phyloP scores from a whole-genome alignment of 2,329 filamentous ascomycete species.

The Beauveria bassiana region DNA sequence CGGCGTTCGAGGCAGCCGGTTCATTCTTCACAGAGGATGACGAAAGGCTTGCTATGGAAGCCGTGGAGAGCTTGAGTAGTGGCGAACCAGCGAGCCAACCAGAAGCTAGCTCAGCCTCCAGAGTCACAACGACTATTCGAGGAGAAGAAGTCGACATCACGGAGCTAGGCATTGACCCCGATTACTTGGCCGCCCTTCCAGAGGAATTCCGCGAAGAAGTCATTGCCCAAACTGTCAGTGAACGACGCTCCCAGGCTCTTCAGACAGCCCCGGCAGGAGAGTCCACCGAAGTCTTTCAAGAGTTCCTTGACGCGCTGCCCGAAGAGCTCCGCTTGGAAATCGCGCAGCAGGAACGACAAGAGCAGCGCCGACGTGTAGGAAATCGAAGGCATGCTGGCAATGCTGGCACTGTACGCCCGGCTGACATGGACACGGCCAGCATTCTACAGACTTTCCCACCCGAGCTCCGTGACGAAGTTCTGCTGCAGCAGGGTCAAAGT shows the following conservation, averaged over 20 bases:
- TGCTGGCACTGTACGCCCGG: constrained; percentile 36
- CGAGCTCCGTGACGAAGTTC: constrained; percentile 72
- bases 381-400: constrained; percentile 55
- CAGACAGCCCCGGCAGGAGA: constrained; percentile 61
- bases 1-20: constrained; percentile 22
- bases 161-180: constrained; percentile 84
- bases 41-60: constrained; percentile 60
- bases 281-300: constrained; percentile 77
- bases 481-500: constrained; percentile 87
- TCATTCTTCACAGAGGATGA: constrained; percentile 11
- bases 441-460: constrained; percentile 88
- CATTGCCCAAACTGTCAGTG: constrained; percentile 80
- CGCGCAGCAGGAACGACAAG: constrained; percentile 80
- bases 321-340: constrained; percentile 86
- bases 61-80: constrained; percentile 50
- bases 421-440: constrained; percentile 87
- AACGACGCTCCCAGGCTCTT: constrained; percentile 70
- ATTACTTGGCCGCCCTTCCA: constrained; percentile 93
- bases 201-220: constrained; percentile 96
- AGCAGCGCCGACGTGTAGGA: constrained; percentile 80
- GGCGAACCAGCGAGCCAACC: background rate
- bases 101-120: constrained; percentile 30
- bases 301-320: constrained; percentile 89
- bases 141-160: constrained; percentile 90
- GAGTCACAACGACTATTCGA: constrained; percentile 75